A percentile compares a stretch with the other conserved stretches of the same genome.
Evolutionary conservation across 2,329 filamentous ascomycete genomes (phyloP).

Genomic region (Anisogramma anomala): DNA sequence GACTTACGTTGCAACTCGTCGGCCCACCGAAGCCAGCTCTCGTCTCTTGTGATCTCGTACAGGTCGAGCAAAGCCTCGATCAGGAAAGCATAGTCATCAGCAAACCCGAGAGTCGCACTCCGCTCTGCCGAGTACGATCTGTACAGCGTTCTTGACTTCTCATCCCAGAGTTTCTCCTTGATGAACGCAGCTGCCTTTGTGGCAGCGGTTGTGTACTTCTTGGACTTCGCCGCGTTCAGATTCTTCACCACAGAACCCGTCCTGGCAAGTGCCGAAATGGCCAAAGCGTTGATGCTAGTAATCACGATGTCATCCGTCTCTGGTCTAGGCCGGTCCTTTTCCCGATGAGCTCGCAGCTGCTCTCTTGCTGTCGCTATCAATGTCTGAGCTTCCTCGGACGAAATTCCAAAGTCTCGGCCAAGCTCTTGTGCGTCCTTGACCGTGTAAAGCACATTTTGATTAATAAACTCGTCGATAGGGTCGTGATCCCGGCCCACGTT

Average conservation of each 20-base stretch:
- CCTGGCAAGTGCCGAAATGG: constrained; percentile 70
- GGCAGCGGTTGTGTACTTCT: constrained; percentile 54
- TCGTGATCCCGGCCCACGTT: constrained; percentile 78
- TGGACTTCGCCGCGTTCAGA: constrained; percentile 45
- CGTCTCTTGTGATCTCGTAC: constrained; percentile 71
- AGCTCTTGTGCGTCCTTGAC: constrained; percentile 56
- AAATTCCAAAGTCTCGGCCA: constrained; percentile 61
- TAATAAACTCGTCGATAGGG: constrained; percentile 85
- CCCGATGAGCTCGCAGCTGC: constrained; percentile 60
- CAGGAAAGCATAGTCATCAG: constrained; percentile 89
- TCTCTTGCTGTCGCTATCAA: constrained; percentile 56
- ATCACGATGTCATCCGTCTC: constrained; percentile 81
- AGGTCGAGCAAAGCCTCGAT: constrained; percentile 73
- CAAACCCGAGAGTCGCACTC: constrained; percentile 61
- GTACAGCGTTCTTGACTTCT: constrained; percentile 49
- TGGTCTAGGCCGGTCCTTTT: constrained; percentile 63
- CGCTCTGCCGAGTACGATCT: constrained; percentile 60
- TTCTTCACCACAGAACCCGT: constrained; percentile 56
- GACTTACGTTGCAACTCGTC: constrained; percentile 61
- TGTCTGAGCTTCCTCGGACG: constrained; percentile 54
- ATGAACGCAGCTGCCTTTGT: constrained; percentile 62
- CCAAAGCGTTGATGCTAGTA: constrained; percentile 78
- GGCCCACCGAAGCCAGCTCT: constrained; percentile 66
- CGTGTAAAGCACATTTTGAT: constrained; percentile 78
- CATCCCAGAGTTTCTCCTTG: constrained; percentile 60